Base-by-base conservation (phyloP, 352 stramenopile species). In the Thalassiosira hispida region DNA sequence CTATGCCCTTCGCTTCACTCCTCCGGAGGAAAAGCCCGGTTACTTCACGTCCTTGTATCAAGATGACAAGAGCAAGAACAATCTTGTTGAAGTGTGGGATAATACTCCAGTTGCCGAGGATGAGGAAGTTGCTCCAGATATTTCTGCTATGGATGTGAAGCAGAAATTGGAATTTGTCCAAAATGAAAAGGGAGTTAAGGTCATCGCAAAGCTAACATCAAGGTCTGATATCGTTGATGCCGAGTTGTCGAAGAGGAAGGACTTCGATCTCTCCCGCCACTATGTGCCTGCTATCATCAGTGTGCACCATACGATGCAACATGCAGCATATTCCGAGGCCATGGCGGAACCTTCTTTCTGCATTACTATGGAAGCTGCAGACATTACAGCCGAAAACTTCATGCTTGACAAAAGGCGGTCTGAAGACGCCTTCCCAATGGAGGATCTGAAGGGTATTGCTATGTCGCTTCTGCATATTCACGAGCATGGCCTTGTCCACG, bases 261-360 rank as follows among this genome's bases (percentile, higher is more conserved):
- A 93, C 7, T 87, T 88, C 51, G 77, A 93, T 55, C 70, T 94
- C 11, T 93, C 87, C 46, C 78, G 90, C 20, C 85, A 93, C 46
- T 93, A 94, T 40, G 88, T 94, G 51, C 90, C 90, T 40, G 84
- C 90, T n/a, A 88, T 94, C 38, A 89, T 94, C 25, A 93, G 87
- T 77, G 77, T 94, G 40, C 87, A 94, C 51, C 90, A 94, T 70
- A 94, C 90, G 2, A 90, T 93, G 11, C 86, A 91, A 61, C 86
- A 94, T 77, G 90, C 90, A 16, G 86, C 87, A 3, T 94, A 94
- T 64, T 87, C 87, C 1, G 90, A 94, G 73, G 90, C 90, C 33
- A 94, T 94, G 90, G 90, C 88, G 7, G 90, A 94, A 44, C 90
- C 90, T 47, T 90, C 86, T 5, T 94, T 93, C 51, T 94, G 87